These are phyloP conservation scores for Lenzites betulinus DNA, from an alignment of 768 basidiomycete genomes.

Conservation along the genomic window DNA sequence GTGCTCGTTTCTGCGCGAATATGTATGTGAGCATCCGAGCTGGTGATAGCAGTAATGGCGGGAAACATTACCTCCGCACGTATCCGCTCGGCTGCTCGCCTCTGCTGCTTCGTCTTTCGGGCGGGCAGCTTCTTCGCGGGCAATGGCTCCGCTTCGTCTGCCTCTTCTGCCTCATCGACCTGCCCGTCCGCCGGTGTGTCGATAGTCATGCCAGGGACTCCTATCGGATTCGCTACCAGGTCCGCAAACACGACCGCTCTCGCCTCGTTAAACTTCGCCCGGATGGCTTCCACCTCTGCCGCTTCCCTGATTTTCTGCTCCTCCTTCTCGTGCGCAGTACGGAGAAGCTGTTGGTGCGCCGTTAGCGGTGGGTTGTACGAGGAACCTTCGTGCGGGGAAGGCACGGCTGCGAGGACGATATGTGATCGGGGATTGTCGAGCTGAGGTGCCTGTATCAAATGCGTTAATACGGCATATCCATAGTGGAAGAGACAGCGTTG, in stretches of 20 bases:
- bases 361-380: constrained; percentile 87
- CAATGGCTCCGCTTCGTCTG: constrained; percentile 30
- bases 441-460: constrained; percentile 47
- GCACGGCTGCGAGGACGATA: constrained; percentile 67
- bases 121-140: constrained; percentile 43
- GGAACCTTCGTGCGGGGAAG: constrained; percentile 75
- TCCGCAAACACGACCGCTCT: constrained; percentile 38
- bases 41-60: background rate
- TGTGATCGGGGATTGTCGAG: constrained; percentile 46
- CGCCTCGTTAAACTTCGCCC: constrained; percentile 57
- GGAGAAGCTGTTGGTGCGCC: constrained; percentile 71
- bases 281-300: constrained; percentile 53
- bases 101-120: constrained; percentile 67
- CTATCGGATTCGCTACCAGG: constrained; percentile 33
- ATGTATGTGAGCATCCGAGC: background rate
- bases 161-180: constrained; percentile 27
- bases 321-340: constrained; percentile 68
- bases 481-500: no score
- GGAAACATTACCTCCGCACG: constrained; percentile 60
- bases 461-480: background rate
- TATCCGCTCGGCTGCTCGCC: constrained; percentile 62
- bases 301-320: constrained; percentile 54
- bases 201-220: constrained; percentile 67
- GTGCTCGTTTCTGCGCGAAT: constrained; percentile 55
- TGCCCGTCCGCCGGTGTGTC: constrained; percentile 44